phyloP scores from a whole-genome alignment of 202 grass and related monocot species.

The Panicum hallii region DNA sequence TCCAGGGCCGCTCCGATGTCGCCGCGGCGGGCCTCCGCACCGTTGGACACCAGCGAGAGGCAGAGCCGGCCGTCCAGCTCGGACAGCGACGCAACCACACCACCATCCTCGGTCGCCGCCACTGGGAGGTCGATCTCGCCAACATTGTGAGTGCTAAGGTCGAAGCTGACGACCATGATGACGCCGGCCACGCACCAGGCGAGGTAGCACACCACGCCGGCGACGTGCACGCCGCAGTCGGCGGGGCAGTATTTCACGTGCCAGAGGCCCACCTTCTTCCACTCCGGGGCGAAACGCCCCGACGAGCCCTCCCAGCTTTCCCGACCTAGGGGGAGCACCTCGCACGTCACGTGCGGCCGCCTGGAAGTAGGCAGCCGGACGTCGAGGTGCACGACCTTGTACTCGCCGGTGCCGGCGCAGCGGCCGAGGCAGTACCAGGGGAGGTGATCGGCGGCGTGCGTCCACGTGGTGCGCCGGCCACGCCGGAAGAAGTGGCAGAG shows the following conservation, averaged over 20 bases:
- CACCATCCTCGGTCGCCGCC: neutral
- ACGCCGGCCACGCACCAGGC: neutral
- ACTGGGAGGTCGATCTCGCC: neutral
- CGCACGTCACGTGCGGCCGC: neutral
- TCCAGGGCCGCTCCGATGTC: neutral
- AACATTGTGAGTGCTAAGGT: neutral
- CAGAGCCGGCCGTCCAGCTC: neutral
- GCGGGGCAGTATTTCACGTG: neutral
- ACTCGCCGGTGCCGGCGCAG: neutral
- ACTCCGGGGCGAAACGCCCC: neutral
- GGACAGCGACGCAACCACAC: neutral
- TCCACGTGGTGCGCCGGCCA: neutral
- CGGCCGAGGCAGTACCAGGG: neutral
- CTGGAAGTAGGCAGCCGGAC: neutral
- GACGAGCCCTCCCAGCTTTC: neutral
- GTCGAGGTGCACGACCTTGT: neutral
- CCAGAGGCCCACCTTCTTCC: neutral
- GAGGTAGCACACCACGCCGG: neutral
- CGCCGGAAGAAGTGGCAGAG: neutral
- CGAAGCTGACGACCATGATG: neutral
- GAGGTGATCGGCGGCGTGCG: neutral
- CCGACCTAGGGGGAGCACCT: neutral
- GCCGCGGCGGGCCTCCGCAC: neutral
- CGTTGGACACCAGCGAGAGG: neutral
- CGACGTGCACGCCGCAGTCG: neutral